Conservation (phyloP, 2,329 filamentous ascomycete species). For the Paramyrothecium roridum region DNA sequence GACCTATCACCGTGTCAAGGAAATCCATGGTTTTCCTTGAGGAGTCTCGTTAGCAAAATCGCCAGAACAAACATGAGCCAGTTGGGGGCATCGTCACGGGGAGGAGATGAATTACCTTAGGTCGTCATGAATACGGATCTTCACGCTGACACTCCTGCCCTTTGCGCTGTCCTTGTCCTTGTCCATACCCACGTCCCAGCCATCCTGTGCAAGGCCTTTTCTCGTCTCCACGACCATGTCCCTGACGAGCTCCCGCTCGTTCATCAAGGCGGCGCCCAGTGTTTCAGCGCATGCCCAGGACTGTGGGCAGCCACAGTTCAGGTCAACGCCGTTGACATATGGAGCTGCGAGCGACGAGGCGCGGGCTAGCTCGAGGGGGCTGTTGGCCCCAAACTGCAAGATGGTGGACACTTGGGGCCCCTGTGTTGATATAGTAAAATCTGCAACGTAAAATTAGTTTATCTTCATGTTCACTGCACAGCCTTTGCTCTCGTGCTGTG, state of each 20-base stretch:
- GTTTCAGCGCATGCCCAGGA: slow-evolving; percentile 68
- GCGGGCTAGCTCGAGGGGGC: slow-evolving; percentile 57
- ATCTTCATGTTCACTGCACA: neutral
- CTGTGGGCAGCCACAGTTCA: slow-evolving; percentile 73
- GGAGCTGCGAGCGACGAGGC: slow-evolving; percentile 61
- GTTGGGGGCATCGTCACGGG: neutral
- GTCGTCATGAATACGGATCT: slow-evolving; percentile 67
- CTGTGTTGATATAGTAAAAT: slow-evolving; percentile 58
- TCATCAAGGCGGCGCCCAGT: slow-evolving; percentile 68
- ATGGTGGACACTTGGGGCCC: slow-evolving; percentile 56
- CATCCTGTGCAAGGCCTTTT: slow-evolving; percentile 44
- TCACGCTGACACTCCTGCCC: slow-evolving; percentile 63
- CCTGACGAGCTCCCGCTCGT: slow-evolving; percentile 59
- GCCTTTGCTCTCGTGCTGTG: too few species aligned
- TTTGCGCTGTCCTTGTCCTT: slow-evolving; percentile 37
- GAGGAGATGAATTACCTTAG: slow-evolving; percentile 36
- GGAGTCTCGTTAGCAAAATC: neutral
- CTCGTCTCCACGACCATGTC: slow-evolving; percentile 62
- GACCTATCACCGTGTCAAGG: slow-evolving; percentile 57
- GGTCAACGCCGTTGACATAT: slow-evolving; percentile 61
- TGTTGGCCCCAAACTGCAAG: slow-evolving; percentile 65
- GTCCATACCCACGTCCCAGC: slow-evolving; percentile 47
- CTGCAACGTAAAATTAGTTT: slow-evolving; percentile 21
- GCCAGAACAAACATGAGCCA: neutral
- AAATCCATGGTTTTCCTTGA: slow-evolving; percentile 57